Base-by-base conservation (phyloP, 176 grass and related monocot genomes). In the Alopecurus myosuroides region DNA sequence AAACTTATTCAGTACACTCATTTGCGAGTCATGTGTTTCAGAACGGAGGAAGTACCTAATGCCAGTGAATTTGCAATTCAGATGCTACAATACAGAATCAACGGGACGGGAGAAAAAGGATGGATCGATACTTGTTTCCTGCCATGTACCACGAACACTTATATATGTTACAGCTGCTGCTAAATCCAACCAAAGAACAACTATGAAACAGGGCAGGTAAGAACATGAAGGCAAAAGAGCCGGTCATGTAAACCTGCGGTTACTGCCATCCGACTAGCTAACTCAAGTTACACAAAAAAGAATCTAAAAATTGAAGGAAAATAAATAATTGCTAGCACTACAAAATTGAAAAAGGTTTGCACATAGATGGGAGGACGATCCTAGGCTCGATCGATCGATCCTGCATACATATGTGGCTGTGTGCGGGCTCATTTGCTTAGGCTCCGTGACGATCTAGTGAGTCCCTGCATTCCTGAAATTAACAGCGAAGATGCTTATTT, bases 81-180 rank as follows among this genome's bases (percentile, higher is more conserved):
- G 37, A 25, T 46, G 26, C 0, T 42, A 40, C 14, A 22, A 34
- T 31, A 5, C 77, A 65, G 0, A 80, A 64, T 7, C 29, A 49
- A 33, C 28, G 13, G 6, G 61, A 18, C 7, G 6, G 14, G 28
- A 6, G 3, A 33, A 19, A 64, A 9, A 2, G 7, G 1, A 49
- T 18, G 4, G 10, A 49, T 34, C 29, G 25, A 62, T 20, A 33
- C 26, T 68, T 19, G n/a, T 48, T 71, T 74, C n/a, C 50, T 84
- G n/a, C 57, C 81, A 52, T 80, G 74, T 76, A 80, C 76, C 25
- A 14, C 7, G n/a, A 67, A 78, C 63, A 80, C 56, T 51, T 89
- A 82, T 84, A 84, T 89, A 82, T 83, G 79, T 87, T 87, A 84
- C 89, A 90, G 18, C 67, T 87, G 23, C 81, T 70, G 49, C 48